Base-by-base conservation (phyloP, 345 rosid genomes). In the Citrus australasica region DNA sequence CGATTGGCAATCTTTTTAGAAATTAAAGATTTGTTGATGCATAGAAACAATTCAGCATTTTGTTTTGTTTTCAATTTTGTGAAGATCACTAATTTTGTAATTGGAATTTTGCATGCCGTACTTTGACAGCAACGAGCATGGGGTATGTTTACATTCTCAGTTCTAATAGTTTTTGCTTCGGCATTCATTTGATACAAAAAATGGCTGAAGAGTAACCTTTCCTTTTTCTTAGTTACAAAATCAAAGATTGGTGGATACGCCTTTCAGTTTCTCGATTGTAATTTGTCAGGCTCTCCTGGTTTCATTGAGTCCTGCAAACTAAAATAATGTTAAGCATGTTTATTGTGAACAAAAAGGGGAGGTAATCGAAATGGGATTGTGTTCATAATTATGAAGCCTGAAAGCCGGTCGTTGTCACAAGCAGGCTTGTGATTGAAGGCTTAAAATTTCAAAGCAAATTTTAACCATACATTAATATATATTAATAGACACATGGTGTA, bases 21-120 rank as follows among this genome's bases (percentile, higher is more conserved):
- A 56, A 40, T 42, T 69, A 60, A 51, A 71, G 46, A 16, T 62
- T 35, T 17, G 30, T 68, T 61, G 53, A 68, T 78, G 74, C 76
- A 46, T 74, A 33, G 60, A 66, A 42, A 69, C 56, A 40, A 63
- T 55, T 67, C 63, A 38, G 66, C 73, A 11, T 35, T 58, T 68
- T 19, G 55, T n/a, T 33, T 14, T 35, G 40, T 51, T 72, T 76
- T n/a, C 46, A 37, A 10, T 67, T 33, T 71, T 73, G 74, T 63
- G 42, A 38, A 73, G 48, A 35, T 51, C 0, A 6, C 42, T 32
- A 22, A 24, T 59, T 59, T 68, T 77, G 69, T 68, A 72, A 40
- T 63, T 74, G n/a, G 46, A 62, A 40, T 65, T 71, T 65, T 78
- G 28, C 38, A 0, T 32, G 8, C 30, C 42, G 58, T 24, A 69